Evolutionary conservation across 2,329 filamentous ascomycete species (phyloP).

Genomic region (Penicillium sp.): DNA sequence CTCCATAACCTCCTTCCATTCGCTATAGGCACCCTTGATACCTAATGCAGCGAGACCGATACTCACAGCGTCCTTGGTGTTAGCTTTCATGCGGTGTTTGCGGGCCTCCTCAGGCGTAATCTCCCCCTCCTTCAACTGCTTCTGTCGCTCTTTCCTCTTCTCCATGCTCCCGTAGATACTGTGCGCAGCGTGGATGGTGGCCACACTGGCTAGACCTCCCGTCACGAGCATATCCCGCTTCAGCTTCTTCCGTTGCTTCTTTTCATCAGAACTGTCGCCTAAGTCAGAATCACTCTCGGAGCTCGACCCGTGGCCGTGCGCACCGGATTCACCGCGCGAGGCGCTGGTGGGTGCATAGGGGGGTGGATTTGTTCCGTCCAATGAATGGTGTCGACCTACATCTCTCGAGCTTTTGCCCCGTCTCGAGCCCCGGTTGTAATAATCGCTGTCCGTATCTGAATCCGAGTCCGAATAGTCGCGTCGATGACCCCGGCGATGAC

Average conservation of each 20-base stretch:
- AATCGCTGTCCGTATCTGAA: slow-evolving; percentile 36
- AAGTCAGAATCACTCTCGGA: slow-evolving; percentile 49
- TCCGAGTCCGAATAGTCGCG: slow-evolving; percentile 37
- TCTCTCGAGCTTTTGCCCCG: slow-evolving; percentile 39
- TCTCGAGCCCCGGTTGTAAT: slow-evolving; percentile 30
- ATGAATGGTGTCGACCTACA: slow-evolving; percentile 41
- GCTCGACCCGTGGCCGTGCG: slow-evolving; percentile 8
- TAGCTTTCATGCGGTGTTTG: slow-evolving; percentile 61
- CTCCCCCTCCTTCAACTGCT: slow-evolving; percentile 60
- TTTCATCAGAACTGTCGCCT: slow-evolving; percentile 61
- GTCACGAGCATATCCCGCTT: slow-evolving; percentile 65
- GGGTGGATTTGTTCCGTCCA: slow-evolving; percentile 21
- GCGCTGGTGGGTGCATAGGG: slow-evolving; percentile 23
- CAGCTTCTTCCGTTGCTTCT: slow-evolving; percentile 61
- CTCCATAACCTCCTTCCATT: slow-evolving; percentile 67
- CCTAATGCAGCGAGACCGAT: slow-evolving; percentile 65
- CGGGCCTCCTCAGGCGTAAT: slow-evolving; percentile 61
- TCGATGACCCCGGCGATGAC: slow-evolving; percentile 19
- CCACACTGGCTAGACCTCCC: slow-evolving; percentile 63
- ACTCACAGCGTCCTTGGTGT: slow-evolving; percentile 63
- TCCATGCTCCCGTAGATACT: slow-evolving; percentile 62
- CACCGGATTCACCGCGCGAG: slow-evolving; percentile 14
- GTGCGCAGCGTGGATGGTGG: slow-evolving; percentile 67
- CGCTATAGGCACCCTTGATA: slow-evolving; percentile 63
- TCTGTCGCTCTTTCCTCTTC: slow-evolving; percentile 59